Evolutionary conservation across 2,329 filamentous ascomycete species (phyloP).

Genomic region (Aureobasidium namibiae): DNA sequence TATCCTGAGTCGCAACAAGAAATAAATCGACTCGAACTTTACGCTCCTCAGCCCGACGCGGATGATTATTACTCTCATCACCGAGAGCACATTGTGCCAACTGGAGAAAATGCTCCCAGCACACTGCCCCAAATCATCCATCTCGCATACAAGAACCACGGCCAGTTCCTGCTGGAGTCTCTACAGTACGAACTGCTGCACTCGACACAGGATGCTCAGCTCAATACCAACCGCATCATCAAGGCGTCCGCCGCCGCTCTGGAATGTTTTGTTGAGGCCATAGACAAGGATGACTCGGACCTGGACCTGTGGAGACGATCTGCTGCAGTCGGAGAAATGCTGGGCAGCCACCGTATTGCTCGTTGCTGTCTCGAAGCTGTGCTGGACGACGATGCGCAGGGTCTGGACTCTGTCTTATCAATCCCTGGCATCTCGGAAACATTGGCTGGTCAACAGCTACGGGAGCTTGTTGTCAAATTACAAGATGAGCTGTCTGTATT

Average conservation of each 20-base stretch:
- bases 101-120: constrained; percentile 62
- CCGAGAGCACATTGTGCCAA: constrained; percentile 24
- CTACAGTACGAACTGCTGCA: constrained; percentile 42
- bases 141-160: constrained; percentile 90
- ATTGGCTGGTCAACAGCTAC: constrained; percentile 45
- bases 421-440: constrained; percentile 52
- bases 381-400: constrained; percentile 52
- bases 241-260: constrained; percentile 37
- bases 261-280: constrained; percentile 50
- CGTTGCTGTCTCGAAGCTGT: constrained; percentile 58
- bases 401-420: constrained; percentile 43
- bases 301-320: constrained; percentile 56
- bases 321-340: constrained; percentile 47
- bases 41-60: constrained; percentile 35
- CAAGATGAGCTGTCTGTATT: constrained; percentile 48
- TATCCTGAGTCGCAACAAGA: constrained; percentile 83
- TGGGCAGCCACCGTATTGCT: constrained; percentile 50
- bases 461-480: constrained; percentile 40
- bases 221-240: constrained; percentile 20
- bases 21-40: constrained; percentile 61
- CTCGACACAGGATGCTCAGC: constrained; percentile 18
- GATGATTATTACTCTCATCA: constrained; percentile 26
- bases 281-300: constrained; percentile 58
- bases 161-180: constrained; percentile 78
- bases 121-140: constrained; percentile 85